These are phyloP conservation scores for Cyamopsis tetragonoloba DNA, from an alignment of 306 rosid species.

Conservation along the genomic window DNA sequence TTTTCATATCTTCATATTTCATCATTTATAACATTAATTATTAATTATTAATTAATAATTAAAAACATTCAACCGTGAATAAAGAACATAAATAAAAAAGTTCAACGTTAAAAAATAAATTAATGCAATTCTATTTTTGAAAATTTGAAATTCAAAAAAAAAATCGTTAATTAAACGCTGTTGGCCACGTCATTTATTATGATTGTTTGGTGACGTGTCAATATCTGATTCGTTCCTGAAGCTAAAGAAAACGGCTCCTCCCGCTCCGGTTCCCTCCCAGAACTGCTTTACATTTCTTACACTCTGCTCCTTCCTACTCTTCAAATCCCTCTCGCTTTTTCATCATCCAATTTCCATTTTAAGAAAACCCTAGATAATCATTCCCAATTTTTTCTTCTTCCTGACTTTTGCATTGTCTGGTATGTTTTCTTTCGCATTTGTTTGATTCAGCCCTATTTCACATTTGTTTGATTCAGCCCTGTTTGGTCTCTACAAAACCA, in stretches of 20 bases:
- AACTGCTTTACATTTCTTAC: constrained; percentile 18
- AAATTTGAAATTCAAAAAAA: constrained; percentile 21
- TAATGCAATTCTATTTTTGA: background rate
- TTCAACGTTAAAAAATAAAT: too few relatives aligned
- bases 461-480: background rate
- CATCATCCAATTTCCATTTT: constrained; percentile 8
- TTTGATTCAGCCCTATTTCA: background rate
- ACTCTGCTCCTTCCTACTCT: background rate
- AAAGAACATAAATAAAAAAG: too few relatives aligned
- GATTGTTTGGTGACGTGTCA: constrained; percentile 19
- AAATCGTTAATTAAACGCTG: background rate
- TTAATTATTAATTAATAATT: too few relatives aligned
- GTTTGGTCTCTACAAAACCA: constrained; percentile 21
- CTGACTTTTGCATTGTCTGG: constrained; percentile 7
- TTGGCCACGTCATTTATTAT: constrained; percentile 19
- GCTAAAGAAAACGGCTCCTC: constrained; percentile 37
- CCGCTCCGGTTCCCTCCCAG: constrained; percentile 24
- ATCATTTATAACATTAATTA: too few relatives aligned
- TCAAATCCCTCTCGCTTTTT: background rate
- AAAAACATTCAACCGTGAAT: too few relatives aligned
- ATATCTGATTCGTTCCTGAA: background rate
- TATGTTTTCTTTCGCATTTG: constrained; percentile 7
- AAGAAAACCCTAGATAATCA: background rate
- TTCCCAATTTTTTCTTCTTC: background rate
- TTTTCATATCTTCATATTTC: too few relatives aligned